Evolutionary conservation across 305 asterid genomes (phyloP).

Genomic region (Caryopteris hybrid): DNA sequence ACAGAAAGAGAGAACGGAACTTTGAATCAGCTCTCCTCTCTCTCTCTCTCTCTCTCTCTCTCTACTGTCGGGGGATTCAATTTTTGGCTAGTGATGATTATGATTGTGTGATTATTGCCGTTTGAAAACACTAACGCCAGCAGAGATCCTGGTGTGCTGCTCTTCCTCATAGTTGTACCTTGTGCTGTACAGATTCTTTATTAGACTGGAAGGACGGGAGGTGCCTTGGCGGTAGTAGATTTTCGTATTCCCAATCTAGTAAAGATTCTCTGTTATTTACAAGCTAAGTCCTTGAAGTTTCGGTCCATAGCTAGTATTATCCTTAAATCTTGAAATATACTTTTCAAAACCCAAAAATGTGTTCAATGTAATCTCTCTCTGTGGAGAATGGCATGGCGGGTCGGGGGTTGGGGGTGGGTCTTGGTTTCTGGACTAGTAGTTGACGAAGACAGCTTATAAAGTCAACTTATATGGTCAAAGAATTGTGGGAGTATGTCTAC

Average conservation of each 20-base stretch:
- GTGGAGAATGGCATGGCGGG: too few relatives aligned
- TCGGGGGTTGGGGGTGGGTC: too few relatives aligned
- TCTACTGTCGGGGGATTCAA: constrained; percentile 24
- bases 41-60: constrained; percentile 11
- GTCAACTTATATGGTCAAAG: too few relatives aligned
- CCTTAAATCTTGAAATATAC: too few relatives aligned
- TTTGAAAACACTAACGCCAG: constrained; percentile 36
- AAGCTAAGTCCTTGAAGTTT: too few relatives aligned
- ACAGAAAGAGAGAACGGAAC: constrained; percentile 25
- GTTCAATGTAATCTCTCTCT: too few relatives aligned
- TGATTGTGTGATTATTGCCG: constrained; percentile 36
- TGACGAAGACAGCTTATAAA: too few relatives aligned
- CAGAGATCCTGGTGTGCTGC: not conserved
- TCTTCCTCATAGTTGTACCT: constrained; percentile 3
- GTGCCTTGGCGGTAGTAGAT: constrained; percentile 16
- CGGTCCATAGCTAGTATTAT: too few relatives aligned
- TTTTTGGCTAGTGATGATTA: constrained; percentile 24
- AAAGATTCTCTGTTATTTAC: too few relatives aligned
- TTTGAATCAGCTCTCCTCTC: constrained; percentile 25
- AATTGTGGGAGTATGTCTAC: too few relatives aligned
- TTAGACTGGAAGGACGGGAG: constrained; percentile 15
- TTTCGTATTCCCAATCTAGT: not conserved
- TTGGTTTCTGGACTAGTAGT: too few relatives aligned
- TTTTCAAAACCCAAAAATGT: too few relatives aligned
- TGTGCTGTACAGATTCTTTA: not conserved